Conservation (phyloP, 495 filamentous ascomycete species). For the Neurospora sp. region DNA sequence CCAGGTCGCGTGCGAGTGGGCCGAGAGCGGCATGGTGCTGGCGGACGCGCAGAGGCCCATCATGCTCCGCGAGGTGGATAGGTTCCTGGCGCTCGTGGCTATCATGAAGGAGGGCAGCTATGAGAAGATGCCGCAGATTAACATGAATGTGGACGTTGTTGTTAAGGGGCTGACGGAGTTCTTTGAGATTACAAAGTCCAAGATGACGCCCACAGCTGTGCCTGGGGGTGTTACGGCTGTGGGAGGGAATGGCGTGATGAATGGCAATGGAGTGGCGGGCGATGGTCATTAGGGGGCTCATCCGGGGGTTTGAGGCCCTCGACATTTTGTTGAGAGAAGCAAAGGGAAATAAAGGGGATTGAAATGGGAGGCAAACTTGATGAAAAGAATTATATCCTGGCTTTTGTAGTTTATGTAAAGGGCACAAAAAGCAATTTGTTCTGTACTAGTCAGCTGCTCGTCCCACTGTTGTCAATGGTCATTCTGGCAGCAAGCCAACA, state of each 20-base stretch:
- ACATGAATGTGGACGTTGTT: slow-evolving; percentile 46
- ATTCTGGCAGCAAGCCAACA: neutral
- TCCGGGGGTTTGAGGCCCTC: neutral
- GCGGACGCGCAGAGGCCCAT: slow-evolving; percentile 71
- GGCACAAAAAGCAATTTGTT: neutral
- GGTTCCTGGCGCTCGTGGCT: slow-evolving; percentile 68
- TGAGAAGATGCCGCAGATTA: slow-evolving; percentile 48
- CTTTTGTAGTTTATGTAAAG: neutral
- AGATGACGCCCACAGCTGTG: slow-evolving; percentile 7
- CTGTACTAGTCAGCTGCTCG: neutral
- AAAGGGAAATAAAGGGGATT: neutral
- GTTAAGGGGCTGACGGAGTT: slow-evolving; percentile 45
- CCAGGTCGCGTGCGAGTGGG: slow-evolving; percentile 51
- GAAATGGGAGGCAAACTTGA: neutral
- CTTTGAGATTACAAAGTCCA: slow-evolving; percentile 46
- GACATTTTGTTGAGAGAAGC: neutral
- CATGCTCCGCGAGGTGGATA: slow-evolving; percentile 84
- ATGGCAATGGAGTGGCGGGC: neutral
- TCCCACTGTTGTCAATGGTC: neutral
- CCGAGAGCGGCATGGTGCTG: slow-evolving; percentile 68
- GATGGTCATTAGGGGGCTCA: neutral
- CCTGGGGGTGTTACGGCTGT: neutral
- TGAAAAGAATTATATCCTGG: neutral
- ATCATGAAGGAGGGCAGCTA: slow-evolving; percentile 59
- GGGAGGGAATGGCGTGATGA: neutral